Evolutionary conservation across 805 yeast genomes (phyloP).

Genomic region (Starmerella davenportii): DNA sequence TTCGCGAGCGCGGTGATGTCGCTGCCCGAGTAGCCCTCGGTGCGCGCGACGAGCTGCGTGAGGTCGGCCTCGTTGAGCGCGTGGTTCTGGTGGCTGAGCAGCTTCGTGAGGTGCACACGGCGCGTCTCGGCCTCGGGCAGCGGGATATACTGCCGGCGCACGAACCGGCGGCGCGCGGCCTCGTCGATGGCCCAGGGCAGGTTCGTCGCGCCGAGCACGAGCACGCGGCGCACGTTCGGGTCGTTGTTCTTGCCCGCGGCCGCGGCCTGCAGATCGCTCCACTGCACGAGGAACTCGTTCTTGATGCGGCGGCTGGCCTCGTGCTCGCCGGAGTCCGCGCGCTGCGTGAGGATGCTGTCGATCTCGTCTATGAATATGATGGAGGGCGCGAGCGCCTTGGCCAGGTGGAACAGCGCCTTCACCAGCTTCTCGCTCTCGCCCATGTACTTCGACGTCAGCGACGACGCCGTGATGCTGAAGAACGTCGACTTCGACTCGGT

Average conservation of each 20-base stretch:
- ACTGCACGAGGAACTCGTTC: conserved; percentile 82
- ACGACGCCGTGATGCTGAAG: conserved; percentile 78
- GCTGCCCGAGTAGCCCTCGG: conserved; percentile 79
- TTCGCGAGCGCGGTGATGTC: conserved; percentile 87
- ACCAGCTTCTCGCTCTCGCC: conserved; percentile 93
- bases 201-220: conserved; percentile 87
- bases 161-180: conserved; percentile 87
- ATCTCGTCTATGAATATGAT: conserved; percentile 93
- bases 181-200: conserved; percentile 93
- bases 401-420: conserved; percentile 68
- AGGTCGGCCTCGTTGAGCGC: conserved; percentile 48
- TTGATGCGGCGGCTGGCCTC: conserved; percentile 81
- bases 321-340: conserved; percentile 62
- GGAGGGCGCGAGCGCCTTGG: conserved; percentile 73
- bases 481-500: conserved; percentile 87
- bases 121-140: conserved; percentile 79
- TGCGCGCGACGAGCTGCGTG: conserved; percentile 39
- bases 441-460: conserved; percentile 59
- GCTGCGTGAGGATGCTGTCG: conserved; percentile 68
- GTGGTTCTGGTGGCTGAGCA: conserved; percentile 56
- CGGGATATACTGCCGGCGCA: conserved; percentile 81
- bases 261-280: conserved; percentile 83
- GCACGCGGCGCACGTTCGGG: conserved; percentile 41
- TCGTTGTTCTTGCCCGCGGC: conserved; percentile 50
- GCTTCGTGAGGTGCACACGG: conserved; percentile 44